Conservation (phyloP, 306 rosid genomes). For the Cucurbita maxima region DNA sequence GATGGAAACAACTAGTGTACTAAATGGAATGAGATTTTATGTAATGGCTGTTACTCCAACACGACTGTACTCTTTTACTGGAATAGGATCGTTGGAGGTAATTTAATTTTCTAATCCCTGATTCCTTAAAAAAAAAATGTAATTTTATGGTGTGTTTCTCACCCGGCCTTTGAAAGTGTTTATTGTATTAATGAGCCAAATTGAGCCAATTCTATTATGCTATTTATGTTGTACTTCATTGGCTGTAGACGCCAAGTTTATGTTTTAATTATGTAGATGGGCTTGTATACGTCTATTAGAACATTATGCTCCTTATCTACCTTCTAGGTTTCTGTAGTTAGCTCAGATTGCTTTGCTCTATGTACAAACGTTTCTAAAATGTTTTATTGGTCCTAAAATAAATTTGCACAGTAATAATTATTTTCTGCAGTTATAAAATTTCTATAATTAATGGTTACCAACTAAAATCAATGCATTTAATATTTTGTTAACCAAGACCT, state of each 20-base stretch:
- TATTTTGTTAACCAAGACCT: not conserved
- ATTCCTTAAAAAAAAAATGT: not conserved
- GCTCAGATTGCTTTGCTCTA: not conserved
- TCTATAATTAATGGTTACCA: not conserved
- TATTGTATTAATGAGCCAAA: not conserved
- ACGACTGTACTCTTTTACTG: conserved; percentile 79
- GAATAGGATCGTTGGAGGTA: conserved; percentile 73
- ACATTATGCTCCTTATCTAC: not conserved
- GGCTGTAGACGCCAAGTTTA: not conserved
- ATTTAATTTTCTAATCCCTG: conserved; percentile 16
- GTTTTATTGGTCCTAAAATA: not conserved
- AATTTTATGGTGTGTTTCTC: not conserved
- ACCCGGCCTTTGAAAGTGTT: not conserved
- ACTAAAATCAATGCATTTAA: not conserved
- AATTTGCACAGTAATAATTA: not conserved
- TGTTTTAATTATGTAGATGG: not conserved
- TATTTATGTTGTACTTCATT: not conserved
- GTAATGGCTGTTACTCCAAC: conserved; percentile 97
- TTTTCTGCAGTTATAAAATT: not conserved
- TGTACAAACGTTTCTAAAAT: not conserved
- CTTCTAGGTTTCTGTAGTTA: not conserved
- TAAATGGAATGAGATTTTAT: conserved; percentile 77
- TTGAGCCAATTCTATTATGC: not conserved
- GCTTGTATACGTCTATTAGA: not conserved
- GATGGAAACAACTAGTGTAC: conserved; percentile 77